These are phyloP conservation scores for Diaporthe citriasiana DNA, from an alignment of 2,329 filamentous ascomycete genomes.

Conservation along the genomic window DNA sequence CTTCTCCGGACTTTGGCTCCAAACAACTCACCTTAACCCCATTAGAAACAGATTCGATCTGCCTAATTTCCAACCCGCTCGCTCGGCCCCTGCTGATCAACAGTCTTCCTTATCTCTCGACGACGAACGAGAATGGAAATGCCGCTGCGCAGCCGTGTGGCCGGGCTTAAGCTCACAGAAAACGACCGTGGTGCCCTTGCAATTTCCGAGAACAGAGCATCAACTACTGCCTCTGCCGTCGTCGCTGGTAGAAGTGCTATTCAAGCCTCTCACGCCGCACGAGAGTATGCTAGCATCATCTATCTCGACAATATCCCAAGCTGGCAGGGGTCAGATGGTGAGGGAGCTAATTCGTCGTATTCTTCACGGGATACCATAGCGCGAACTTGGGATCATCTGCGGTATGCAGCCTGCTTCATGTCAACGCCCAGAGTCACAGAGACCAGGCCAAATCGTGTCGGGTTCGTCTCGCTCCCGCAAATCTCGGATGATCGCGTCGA, in stretches of 20 bases:
- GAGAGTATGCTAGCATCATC: background rate
- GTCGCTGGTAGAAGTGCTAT: background rate
- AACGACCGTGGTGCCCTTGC: background rate
- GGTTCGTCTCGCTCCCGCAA: slow-evolving; percentile 1
- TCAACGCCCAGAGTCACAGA: slow-evolving; percentile 10
- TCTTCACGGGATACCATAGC: slow-evolving; percentile 13
- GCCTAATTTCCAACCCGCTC: slow-evolving; percentile 4
- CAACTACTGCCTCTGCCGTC: too few relatives aligned
- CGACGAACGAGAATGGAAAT: background rate
- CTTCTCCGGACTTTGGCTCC: background rate
- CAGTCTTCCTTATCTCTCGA: background rate
- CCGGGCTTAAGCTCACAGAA: background rate
- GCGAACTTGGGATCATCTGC: background rate
- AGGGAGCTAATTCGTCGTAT: slow-evolving; percentile 25
- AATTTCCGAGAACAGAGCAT: background rate
- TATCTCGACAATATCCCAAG: background rate
- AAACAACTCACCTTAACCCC: background rate
- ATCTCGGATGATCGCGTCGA: slow-evolving; percentile 5
- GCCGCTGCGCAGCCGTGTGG: slow-evolving; percentile 1
- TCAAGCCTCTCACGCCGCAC: too few relatives aligned
- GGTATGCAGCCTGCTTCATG: slow-evolving; percentile 1
- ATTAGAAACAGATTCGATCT: background rate
- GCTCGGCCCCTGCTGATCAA: slow-evolving; percentile 4
- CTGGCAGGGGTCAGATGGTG: background rate
- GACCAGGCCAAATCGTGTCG: slow-evolving; percentile 16